Evolutionary conservation across 768 basidiomycete species (phyloP), one percentile per base, ranked within the genome.

Genomic region (Trametes meyenii): DNA sequence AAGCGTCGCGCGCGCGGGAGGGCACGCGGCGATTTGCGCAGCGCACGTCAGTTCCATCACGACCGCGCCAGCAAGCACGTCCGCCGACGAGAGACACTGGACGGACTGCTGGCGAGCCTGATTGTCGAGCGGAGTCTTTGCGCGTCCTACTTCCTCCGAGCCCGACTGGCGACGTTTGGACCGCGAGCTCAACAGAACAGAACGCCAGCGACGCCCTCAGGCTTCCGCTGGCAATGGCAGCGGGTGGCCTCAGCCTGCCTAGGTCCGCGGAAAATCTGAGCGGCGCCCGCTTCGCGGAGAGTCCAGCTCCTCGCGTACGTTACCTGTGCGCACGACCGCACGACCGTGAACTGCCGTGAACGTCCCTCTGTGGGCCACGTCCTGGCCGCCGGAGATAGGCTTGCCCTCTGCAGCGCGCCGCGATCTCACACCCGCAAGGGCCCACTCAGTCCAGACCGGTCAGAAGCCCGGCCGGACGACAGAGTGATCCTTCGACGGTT

Each of bases 111-210:
- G 44, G 33, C 39, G 19, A 13, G 39, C 36, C 40, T 63, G 62
- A 63, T 63, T 54, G 24, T 45, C 62, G 62, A 50, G 57, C 62
- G 57, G 62, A 58, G 51, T 54, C 44, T 54, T 39, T 36, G 11
- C 26, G 17, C 48, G 3, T 26, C n/a, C 39, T n/a, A 5, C 46
- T 61, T 43, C 50, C 36, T 39, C 51, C 48, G 38, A 46, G 42
- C 19, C 2, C 46, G 21, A 13, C 40, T 42, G 14, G 3, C 11
- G 40, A 42, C 40, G 40, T n/a, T 12, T 12, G 13, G 11, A 42
- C 14, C 14, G 14, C 11, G n/a, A n/a, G 14, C 11, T 19, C n/a
- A 29, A 40, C 48, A 56, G 46, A 57, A 57, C 55, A 50, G 36
- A 26, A 39, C 21, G 21, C 33, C 38, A 38, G 46, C 21, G 21